phyloP scores from a whole-genome alignment of 2,329 filamentous ascomycete genomes.

The Diaporthe longicolla region DNA sequence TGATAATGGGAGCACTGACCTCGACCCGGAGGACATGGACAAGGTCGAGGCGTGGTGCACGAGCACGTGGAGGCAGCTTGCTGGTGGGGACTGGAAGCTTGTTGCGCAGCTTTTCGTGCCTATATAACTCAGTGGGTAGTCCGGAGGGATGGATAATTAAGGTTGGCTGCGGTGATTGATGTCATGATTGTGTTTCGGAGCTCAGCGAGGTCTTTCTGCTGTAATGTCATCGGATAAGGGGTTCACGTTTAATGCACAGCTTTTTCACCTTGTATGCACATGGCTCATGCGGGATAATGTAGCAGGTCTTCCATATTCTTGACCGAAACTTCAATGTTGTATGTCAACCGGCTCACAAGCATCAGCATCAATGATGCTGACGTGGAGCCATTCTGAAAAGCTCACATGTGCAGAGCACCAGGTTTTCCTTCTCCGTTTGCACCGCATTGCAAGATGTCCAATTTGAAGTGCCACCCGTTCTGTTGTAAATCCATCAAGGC shows the following conservation, averaged over 20 bases:
- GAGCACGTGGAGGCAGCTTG: slow-evolving; percentile 39
- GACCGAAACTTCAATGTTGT: not conserved
- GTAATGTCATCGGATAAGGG: not conserved
- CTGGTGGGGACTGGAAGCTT: slow-evolving; percentile 37
- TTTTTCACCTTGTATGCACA: not conserved
- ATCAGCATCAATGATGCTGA: not conserved
- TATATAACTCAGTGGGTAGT: not conserved
- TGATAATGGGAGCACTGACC: slow-evolving; percentile 3
- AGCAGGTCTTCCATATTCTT: not conserved
- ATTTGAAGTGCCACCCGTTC: too few relatives aligned
- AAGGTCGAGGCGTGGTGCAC: slow-evolving; percentile 36
- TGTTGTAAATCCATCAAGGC: not conserved
- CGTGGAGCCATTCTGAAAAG: not conserved
- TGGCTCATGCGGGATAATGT: too few relatives aligned
- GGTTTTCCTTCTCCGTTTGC: not conserved
- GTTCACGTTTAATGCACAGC: not conserved
- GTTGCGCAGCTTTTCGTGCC: slow-evolving; percentile 37
- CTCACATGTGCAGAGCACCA: not conserved
- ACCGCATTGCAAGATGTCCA: too few relatives aligned
- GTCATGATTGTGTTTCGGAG: slow-evolving; percentile 1
- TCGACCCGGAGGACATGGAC: not conserved
- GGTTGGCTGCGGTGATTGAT: not conserved
- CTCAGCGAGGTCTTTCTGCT: not conserved
- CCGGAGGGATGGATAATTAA: not conserved
- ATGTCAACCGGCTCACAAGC: too few relatives aligned